A percentile compares a stretch with the other conserved stretches of the same genome.
These are phyloP conservation scores for Coemansia nantahalensis DNA, from an alignment of 192 early-diverging fungal species.

Conservation along the genomic window DNA sequence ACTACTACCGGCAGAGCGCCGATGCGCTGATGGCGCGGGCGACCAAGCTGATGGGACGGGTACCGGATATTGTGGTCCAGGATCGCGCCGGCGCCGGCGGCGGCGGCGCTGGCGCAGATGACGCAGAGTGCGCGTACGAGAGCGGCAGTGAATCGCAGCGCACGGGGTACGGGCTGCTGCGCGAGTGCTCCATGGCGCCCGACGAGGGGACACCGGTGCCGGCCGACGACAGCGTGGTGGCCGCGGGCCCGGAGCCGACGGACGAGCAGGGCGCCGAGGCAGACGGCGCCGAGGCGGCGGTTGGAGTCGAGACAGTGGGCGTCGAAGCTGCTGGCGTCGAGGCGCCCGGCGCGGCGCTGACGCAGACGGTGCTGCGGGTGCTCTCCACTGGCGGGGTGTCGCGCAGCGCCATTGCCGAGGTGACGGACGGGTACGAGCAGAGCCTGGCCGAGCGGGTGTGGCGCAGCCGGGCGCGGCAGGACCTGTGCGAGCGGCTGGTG, in stretches of 20 bases:
- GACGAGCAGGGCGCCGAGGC: conserved; percentile 3
- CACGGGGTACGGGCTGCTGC: conserved; percentile 5
- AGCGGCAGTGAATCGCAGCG: conserved; percentile 55
- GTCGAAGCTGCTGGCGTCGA: not conserved
- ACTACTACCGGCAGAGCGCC: conserved; percentile 83
- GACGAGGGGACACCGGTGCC: conserved; percentile 33
- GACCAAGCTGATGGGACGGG: conserved; percentile 67
- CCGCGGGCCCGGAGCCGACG: not conserved
- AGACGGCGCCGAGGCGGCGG: not conserved
- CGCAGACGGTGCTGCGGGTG: conserved; percentile 30
- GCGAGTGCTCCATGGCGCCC: conserved; percentile 22
- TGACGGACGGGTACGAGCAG: conserved; percentile 30
- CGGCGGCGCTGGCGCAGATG: too few relatives aligned
- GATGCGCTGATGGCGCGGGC: conserved; percentile 77
- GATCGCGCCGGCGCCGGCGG: conserved; percentile 61
- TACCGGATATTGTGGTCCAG: conserved; percentile 79
- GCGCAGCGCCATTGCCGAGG: conserved; percentile 18
- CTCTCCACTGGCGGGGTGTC: conserved; percentile 3
- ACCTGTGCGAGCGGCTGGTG: conserved; percentile 20
- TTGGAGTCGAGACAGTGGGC: not conserved
- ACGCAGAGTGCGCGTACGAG: conserved; percentile 57
- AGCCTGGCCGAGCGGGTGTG: conserved; percentile 34
- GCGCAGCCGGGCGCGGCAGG: conserved; percentile 32
- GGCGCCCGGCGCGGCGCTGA: conserved; percentile 7
- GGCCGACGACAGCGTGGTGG: not conserved